Conservation (phyloP, 2,329 filamentous ascomycete species). For the Aspergillus persii region DNA sequence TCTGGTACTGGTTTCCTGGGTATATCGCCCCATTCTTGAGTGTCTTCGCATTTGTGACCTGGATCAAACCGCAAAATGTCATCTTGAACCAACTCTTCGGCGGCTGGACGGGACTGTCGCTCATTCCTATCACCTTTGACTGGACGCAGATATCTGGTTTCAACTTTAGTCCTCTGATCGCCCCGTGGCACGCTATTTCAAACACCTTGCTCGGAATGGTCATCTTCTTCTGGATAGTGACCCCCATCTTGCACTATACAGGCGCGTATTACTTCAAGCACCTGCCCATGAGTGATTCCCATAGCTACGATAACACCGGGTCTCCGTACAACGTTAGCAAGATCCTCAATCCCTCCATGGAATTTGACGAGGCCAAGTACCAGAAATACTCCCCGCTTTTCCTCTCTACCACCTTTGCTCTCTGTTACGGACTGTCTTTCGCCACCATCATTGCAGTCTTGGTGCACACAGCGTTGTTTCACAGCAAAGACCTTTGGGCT, state of each 20-base stretch:
- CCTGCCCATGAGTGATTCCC: slow-evolving; percentile 29
- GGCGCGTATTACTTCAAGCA: slow-evolving; percentile 39
- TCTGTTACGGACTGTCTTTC: slow-evolving; percentile 59
- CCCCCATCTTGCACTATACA: slow-evolving; percentile 7
- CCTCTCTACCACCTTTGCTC: slow-evolving; percentile 56
- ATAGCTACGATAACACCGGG: slow-evolving; percentile 56
- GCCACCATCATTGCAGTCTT: slow-evolving; percentile 58
- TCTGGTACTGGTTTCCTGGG: slow-evolving; percentile 33
- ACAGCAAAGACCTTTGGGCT: slow-evolving; percentile 28
- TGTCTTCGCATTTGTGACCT: slow-evolving; percentile 50
- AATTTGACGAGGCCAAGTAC: slow-evolving; percentile 60
- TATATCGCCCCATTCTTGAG: slow-evolving; percentile 51
- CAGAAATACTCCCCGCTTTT: slow-evolving; percentile 63
- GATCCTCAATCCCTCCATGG: slow-evolving; percentile 53
- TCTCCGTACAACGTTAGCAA: slow-evolving; percentile 56
- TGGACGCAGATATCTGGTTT: slow-evolving; percentile 26
- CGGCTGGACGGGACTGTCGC: no score
- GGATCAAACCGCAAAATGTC: slow-evolving; percentile 45
- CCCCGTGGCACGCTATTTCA: no score
- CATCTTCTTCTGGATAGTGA: no score
- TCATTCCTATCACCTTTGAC: slow-evolving; percentile 30
- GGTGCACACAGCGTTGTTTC: slow-evolving; percentile 29
- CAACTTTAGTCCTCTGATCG: no score
- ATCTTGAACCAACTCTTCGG: slow-evolving; percentile 49
- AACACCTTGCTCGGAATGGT: no score